These are phyloP conservation scores for Penicillium chermesinum DNA, from an alignment of 495 filamentous ascomycete genomes.

Conservation along the genomic window DNA sequence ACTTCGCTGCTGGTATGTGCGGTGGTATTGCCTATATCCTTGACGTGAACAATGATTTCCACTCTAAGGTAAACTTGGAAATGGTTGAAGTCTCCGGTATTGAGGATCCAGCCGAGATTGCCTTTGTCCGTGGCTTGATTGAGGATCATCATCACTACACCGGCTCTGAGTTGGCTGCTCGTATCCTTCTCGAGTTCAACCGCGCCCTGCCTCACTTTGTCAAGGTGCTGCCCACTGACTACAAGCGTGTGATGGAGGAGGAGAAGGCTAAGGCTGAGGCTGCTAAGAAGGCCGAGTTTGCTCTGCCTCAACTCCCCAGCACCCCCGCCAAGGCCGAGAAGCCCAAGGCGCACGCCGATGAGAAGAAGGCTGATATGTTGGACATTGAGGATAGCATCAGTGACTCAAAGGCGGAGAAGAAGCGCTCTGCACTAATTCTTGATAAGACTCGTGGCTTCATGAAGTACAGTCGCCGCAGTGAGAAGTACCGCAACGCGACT, in stretches of 20 bases:
- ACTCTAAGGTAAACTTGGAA: conserved; percentile 93
- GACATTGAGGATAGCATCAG: conserved; percentile 94
- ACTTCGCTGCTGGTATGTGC: conserved; percentile 99
- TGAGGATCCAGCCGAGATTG: conserved; percentile 88
- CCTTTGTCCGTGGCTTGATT: conserved; percentile 86
- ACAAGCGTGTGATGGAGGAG: conserved; percentile 89
- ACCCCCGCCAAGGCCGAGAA: conserved; percentile 49
- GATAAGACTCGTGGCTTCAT: conserved; percentile 99
- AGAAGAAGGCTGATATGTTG: conserved; percentile 75
- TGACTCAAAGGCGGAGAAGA: conserved; percentile 85
- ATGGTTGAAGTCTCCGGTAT: conserved; percentile 93
- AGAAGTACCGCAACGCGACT: conserved; percentile 88
- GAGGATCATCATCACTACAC: conserved; percentile 99
- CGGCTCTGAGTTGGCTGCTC: conserved; percentile 92
- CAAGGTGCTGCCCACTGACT: conserved; percentile 93
- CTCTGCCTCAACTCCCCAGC: conserved; percentile 72
- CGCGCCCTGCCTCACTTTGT: conserved; percentile 87
- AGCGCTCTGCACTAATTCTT: conserved; percentile 84
- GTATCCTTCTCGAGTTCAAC: conserved; percentile 94
- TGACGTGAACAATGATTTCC: conserved; percentile 88
- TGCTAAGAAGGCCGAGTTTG: conserved; percentile 77
- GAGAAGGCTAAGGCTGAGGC: conserved; percentile 80
- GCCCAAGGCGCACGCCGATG: conserved; percentile 51
- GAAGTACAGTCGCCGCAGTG: conserved; percentile 91
- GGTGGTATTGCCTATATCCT: conserved; percentile 97